Conservation (phyloP, 139 green algal genomes). For the Microglena sp. region DNA sequence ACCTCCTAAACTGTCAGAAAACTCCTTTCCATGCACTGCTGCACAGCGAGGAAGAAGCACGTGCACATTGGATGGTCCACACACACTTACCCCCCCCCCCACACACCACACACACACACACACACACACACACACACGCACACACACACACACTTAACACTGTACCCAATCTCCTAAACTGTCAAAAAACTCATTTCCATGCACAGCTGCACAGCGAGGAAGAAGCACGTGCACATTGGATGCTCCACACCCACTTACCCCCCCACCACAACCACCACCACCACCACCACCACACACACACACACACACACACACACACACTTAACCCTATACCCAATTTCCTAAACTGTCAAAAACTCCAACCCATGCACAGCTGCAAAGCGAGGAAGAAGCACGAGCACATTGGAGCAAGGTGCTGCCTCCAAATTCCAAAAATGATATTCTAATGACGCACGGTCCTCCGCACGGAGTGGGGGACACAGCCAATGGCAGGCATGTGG, state of each 20-base stretch:
- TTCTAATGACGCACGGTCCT: constrained; percentile 23
- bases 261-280: neutral
- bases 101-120: too few relatives aligned
- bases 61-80: constrained; percentile 7
- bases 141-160: neutral
- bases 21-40: neutral
- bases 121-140: constrained; percentile 1
- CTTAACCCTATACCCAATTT: neutral
- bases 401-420: constrained; percentile 10
- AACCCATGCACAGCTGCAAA: neutral
- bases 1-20: neutral
- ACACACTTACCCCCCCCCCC: too few relatives aligned
- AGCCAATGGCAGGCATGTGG: constrained; percentile 1
- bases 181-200: too few relatives aligned
- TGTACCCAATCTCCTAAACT: too few relatives aligned
- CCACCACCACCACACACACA: neutral
- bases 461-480: constrained; percentile 17
- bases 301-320: constrained; percentile 1
- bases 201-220: neutral
- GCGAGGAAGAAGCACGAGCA: neutral
- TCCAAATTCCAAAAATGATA: constrained; percentile 12
- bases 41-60: neutral
- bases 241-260: neutral
- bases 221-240: neutral
- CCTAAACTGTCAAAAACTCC: neutral